These are phyloP conservation scores for Aristolochia contorta DNA, from an alignment of 164 flowering plant species.

Conservation along the genomic window DNA sequence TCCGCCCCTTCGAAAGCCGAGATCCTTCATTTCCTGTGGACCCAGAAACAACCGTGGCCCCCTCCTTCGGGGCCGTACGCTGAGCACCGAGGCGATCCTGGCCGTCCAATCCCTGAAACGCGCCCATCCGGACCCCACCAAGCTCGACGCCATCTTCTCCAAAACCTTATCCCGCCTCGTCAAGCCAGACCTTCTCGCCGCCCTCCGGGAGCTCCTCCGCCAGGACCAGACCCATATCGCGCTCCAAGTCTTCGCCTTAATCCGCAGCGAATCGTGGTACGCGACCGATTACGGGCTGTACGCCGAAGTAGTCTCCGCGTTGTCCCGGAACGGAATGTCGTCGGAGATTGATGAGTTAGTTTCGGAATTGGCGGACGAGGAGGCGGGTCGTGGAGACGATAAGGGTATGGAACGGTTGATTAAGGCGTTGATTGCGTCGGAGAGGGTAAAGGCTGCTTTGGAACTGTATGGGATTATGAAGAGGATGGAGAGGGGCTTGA, in stretches of 20 bases:
- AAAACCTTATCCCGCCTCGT: constrained; percentile 50
- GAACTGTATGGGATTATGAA: constrained; percentile 56
- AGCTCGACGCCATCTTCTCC: constrained; percentile 16
- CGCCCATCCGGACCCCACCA: constrained; percentile 19
- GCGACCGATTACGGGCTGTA: constrained; percentile 32
- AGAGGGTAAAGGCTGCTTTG: constrained; percentile 43
- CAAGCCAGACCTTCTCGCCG: constrained; percentile 71
- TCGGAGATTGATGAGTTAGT: constrained; percentile 59
- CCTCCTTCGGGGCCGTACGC: constrained; percentile 54
- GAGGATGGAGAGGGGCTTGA: constrained; percentile 38
- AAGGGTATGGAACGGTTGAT: constrained; percentile 45
- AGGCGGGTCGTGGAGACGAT: constrained; percentile 18
- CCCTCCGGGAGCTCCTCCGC: constrained; percentile 72
- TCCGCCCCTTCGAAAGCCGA: constrained; percentile 2
- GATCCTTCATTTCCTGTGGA: constrained; percentile 30
- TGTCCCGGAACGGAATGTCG: constrained; percentile 36
- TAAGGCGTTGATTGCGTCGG: constrained; percentile 43
- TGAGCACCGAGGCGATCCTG: constrained; percentile 78
- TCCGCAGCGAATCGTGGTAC: constrained; percentile 46
- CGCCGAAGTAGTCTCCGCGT: constrained; percentile 44
- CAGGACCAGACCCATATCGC: constrained; percentile 63
- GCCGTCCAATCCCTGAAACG: constrained; percentile 81
- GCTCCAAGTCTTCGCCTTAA: constrained; percentile 34
- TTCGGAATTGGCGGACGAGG: constrained; percentile 29
- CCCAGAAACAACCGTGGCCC: constrained; percentile 72